Base-by-base conservation (phyloP, 1,139 yeast genomes). In the Nakaseomyces nivariensis region DNA sequence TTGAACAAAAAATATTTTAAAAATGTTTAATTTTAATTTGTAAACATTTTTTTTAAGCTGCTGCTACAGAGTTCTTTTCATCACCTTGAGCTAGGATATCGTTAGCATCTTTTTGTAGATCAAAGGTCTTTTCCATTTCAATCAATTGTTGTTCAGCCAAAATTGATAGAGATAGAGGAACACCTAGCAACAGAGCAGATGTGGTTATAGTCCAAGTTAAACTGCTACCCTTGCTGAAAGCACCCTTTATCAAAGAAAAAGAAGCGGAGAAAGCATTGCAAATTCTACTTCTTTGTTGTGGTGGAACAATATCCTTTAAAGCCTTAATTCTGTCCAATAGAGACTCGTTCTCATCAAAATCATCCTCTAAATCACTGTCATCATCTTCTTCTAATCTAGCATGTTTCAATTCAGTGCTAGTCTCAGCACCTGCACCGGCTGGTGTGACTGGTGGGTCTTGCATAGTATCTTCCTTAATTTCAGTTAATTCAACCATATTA, bases 71-170 rank as follows among this genome's bases (percentile, higher is more conserved):
- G 24, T 38, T 42, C 36, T 25, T 33, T 37, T 41, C 42, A 37
- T 84, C 79, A 53, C 87, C 86, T 56, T 90, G 85, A 49, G 94
- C 89, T 62, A 86, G 74, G 48, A 87, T 82, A 57, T 85, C 94
- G 64, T 82, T 87, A 37, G 94, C 87, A 54, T 87, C 83, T 70
- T 85, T 89, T 67, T 85, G 90, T 67, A 88, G 76, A 60, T 85
- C 81, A 77, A 89, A 82, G 67, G 88, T 95, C 74, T 86, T 87
- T 74, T 90, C 97, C 85, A 88, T 79, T 72, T 90, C 97, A 67
- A 82, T 82, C 67, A 90, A 78, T 73, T 90, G 97, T 64, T 89
- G 92, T 74, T 90, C 98, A 55, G 90, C 82, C 63, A 90, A 77
- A 59, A 90, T 85, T 49, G 96, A 86, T 64, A 92, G 75, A 6